Percentiles rank a stretch among this genome's conserved stretches.
These are phyloP conservation scores for Domatiomyces globalis DNA, from an alignment of 2,329 filamentous ascomycete species.

Conservation along the genomic window DNA sequence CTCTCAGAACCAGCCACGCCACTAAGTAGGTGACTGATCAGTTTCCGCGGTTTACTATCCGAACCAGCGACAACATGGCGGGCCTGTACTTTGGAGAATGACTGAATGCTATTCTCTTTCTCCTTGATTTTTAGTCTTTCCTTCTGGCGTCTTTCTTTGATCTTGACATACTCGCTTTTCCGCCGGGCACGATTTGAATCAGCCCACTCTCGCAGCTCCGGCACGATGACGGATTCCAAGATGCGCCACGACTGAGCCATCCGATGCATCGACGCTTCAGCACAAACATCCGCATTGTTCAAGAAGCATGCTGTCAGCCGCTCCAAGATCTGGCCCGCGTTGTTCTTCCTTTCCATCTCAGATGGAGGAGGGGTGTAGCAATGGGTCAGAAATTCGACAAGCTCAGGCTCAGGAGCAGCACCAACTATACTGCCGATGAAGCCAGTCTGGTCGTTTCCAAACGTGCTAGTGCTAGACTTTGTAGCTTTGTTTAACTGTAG, in stretches of 20 bases:
- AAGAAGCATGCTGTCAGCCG: constrained; percentile 33
- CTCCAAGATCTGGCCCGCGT: constrained; percentile 20
- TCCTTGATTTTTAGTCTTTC: constrained; percentile 15
- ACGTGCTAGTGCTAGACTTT: constrained; percentile 18
- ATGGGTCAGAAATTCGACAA: constrained; percentile 31
- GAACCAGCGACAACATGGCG: constrained; percentile 8
- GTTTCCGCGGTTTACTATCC: constrained; percentile 19
- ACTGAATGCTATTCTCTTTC: constrained; percentile 8
- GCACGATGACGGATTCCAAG: constrained; percentile 36
- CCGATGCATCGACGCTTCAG: constrained; percentile 35
- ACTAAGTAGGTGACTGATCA: constrained; percentile 31
- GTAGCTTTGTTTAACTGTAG: constrained; percentile 37
- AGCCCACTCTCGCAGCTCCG: constrained; percentile 33
- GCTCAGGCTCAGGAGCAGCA: constrained; percentile 26
- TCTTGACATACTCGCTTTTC: constrained; percentile 21
- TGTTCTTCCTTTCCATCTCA: constrained; percentile 16
- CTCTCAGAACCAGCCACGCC: constrained; percentile 26
- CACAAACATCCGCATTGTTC: constrained; percentile 40
- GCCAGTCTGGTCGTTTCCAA: constrained; percentile 32
- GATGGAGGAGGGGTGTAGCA: constrained; percentile 29
- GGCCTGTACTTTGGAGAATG: constrained; percentile 4
- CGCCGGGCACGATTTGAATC: constrained; percentile 21
- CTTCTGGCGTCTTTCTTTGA: constrained; percentile 17
- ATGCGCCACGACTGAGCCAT: constrained; percentile 48
- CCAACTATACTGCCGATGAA: constrained; percentile 37